Evolutionary conservation across 2,329 filamentous ascomycete species (phyloP).

Genomic region (Tolypocladium pustulatum): DNA sequence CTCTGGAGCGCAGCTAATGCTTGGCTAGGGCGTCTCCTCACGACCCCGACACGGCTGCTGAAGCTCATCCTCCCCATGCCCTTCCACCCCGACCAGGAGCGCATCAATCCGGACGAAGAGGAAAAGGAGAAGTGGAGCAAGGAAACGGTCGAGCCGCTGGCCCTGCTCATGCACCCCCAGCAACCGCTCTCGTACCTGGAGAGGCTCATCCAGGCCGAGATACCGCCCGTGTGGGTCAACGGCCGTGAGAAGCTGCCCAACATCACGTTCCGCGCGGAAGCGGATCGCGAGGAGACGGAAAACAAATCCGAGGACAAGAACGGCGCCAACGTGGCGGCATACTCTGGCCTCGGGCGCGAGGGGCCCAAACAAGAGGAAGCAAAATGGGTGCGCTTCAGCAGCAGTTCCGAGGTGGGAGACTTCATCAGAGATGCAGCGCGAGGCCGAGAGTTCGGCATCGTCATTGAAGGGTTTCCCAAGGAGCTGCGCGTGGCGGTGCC

Average conservation of each 20-base stretch:
- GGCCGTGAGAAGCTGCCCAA: conserved; percentile 59
- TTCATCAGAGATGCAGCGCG: conserved; percentile 86
- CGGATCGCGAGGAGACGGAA: conserved; percentile 44
- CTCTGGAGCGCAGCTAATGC: not conserved
- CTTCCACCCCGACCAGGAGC: conserved; percentile 26
- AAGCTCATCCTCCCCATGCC: conserved; percentile 70
- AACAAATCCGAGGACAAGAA: conserved; percentile 14
- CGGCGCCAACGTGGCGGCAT: conserved; percentile 49
- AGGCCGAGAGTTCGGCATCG: conserved; percentile 73
- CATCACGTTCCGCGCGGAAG: conserved; percentile 72
- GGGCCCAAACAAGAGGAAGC: conserved; percentile 31
- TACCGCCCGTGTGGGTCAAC: conserved; percentile 58
- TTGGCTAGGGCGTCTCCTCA: conserved; percentile 57
- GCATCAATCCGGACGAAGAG: conserved; percentile 30
- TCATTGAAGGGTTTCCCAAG: conserved; percentile 56
- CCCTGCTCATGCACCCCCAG: conserved; percentile 77
- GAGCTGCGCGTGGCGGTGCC: conserved; percentile 74
- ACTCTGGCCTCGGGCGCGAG: conserved; percentile 60
- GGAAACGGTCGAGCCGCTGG: conserved; percentile 61
- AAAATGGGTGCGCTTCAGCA: conserved; percentile 75
- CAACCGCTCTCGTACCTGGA: conserved; percentile 88
- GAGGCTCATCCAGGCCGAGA: conserved; percentile 76
- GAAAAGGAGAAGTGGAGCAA: conserved; percentile 18
- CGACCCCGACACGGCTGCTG: conserved; percentile 68
- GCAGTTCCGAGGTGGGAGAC: conserved; percentile 82